These are phyloP conservation scores for Leishmania turanica DNA, from an alignment of 208 protist species.

Conservation along the genomic window DNA sequence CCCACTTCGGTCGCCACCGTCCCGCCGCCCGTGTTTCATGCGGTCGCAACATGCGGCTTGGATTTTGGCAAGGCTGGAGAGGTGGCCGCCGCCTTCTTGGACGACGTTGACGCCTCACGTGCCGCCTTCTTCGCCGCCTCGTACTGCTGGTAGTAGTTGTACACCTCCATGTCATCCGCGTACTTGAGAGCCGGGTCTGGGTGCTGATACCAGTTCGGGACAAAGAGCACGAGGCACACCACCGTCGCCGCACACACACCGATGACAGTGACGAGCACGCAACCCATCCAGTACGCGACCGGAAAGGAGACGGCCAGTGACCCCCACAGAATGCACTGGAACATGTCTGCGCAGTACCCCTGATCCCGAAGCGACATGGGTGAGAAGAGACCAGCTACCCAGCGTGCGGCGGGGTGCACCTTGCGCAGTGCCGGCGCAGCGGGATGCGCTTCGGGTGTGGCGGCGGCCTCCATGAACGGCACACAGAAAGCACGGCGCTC, in stretches of 20 bases:
- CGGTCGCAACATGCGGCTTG: not conserved
- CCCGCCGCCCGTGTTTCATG: not conserved
- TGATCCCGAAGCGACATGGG: slow-evolving; percentile 86
- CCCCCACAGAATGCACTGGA: slow-evolving; percentile 50
- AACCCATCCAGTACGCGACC: slow-evolving; percentile 53
- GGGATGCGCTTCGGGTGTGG: not conserved
- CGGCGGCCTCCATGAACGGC: slow-evolving; percentile 8
- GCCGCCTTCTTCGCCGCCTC: slow-evolving; percentile 32
- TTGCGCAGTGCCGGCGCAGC: not conserved
- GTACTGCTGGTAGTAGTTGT: slow-evolving; percentile 63
- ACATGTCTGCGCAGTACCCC: slow-evolving; percentile 24
- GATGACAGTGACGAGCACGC: slow-evolving; percentile 55
- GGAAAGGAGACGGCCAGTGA: slow-evolving; percentile 57
- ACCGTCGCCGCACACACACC: slow-evolving; percentile 35
- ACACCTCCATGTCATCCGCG: slow-evolving; percentile 54
- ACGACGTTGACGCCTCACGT: not conserved
- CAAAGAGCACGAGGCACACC: slow-evolving; percentile 51
- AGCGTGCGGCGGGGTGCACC: slow-evolving; percentile 64
- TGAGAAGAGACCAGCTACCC: slow-evolving; percentile 63
- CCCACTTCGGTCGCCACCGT: not conserved
- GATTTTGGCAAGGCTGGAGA: not conserved
- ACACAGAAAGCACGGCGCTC: not conserved
- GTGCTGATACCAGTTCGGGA: slow-evolving; percentile 83
- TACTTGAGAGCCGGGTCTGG: slow-evolving; percentile 59
- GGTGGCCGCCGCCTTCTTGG: not conserved